Evolutionary conservation across 495 filamentous ascomycete species (phyloP), one percentile per base, ranked within the genome.

Genomic region (Penicillium turbatum): DNA sequence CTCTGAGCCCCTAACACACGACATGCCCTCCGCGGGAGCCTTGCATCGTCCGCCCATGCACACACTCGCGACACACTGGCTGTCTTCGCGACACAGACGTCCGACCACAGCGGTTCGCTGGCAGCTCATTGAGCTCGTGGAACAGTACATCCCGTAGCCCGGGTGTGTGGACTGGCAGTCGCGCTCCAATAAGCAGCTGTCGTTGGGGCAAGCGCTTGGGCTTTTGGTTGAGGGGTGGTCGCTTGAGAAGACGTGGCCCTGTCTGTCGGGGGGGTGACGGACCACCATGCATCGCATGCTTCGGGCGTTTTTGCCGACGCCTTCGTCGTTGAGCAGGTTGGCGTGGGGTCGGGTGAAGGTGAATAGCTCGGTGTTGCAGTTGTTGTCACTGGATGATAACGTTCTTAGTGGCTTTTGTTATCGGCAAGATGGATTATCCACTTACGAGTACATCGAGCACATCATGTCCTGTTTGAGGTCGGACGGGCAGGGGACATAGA

Each of bases 401-500:
- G n/a, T n/a, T n/a, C n/a, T n/a, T n/a, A n/a, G n/a, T n/a, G n/a
- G n/a, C n/a, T n/a, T n/a, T n/a, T n/a, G n/a, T n/a, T n/a, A n/a
- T n/a, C n/a, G n/a, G 13, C 5, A 5, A 8, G 30, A 21, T 9
- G 11, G 7, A 26, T 19, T 10, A 10, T 35, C 7, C 15, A 48
- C 44, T 35, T 36, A 46, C 29, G 29, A 21, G 44, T 48, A 48
- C 19, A 48, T 27, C n/a, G 44, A 35, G 44, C 44, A 48, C 19
- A 48, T 48, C 12, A 48, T 24, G 11, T 48, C 44, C 1, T 36
- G 31, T 6, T 9, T 26, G 10, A 19, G 5, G 6, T 48, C 44
- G 13, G 31, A 26, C 12, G 44, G 31, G 6, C 44, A 48, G 6
- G 44, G 44, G 44, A 48, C 44, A 36, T 48, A 48, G 19, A 48